Conservation (phyloP, 257 asterid genomes). For the Fraxinus quadrangulata region DNA sequence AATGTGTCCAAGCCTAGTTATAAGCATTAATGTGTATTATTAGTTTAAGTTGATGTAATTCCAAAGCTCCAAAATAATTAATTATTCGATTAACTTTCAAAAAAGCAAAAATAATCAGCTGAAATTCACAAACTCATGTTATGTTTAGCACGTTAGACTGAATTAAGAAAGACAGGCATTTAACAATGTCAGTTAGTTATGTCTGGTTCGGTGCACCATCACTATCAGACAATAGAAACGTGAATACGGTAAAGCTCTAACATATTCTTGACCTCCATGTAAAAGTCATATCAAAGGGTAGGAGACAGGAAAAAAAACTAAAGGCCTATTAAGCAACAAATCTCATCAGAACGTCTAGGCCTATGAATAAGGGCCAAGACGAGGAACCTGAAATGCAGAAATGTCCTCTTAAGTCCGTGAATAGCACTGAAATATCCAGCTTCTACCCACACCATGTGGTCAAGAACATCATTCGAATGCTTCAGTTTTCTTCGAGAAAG, state of each 20-base stretch:
- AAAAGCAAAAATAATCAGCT: no score
- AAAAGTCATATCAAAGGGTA: neutral
- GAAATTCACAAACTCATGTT: no score
- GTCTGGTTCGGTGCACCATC: neutral
- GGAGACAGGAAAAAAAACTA: neutral
- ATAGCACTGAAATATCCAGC: neutral
- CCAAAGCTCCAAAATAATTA: no score
- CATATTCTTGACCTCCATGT: neutral
- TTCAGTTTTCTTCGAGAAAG: constrained; percentile 58
- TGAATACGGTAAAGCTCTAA: neutral
- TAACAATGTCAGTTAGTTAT: no score
- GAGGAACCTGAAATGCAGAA: neutral
- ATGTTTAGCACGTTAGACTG: no score
- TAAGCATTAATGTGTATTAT: no score
- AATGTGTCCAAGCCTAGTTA: no score
- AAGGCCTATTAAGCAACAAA: neutral
- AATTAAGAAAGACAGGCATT: no score
- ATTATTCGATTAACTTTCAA: no score
- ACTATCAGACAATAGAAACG: neutral
- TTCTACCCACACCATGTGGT: neutral
- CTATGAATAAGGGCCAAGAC: neutral
- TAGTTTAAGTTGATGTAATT: no score
- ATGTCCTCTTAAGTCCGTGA: neutral
- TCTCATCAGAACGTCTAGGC: neutral
- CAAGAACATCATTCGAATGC: constrained; percentile 11